Evolutionary conservation across 805 yeast genomes (phyloP).

Genomic region (Pichia manshurica): DNA sequence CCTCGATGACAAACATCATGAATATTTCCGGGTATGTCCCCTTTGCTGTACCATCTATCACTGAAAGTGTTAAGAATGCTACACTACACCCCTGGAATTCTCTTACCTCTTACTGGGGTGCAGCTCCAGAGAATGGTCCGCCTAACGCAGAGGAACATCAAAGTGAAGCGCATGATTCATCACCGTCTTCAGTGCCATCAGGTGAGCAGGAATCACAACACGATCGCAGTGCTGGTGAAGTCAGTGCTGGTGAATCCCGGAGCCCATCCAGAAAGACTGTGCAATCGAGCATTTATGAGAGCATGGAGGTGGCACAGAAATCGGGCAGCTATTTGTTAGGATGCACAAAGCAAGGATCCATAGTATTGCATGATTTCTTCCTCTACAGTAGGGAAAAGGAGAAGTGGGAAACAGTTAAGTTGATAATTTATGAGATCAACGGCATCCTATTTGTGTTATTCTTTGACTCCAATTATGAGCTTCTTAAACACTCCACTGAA

Average conservation of each 20-base stretch:
- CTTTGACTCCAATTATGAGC: constrained; percentile 10
- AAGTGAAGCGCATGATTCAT: neutral
- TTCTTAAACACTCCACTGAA: neutral
- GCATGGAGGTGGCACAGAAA: constrained; percentile 10
- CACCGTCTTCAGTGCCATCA: neutral
- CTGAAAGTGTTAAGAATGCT: neutral
- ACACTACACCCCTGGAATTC: constrained; percentile 10
- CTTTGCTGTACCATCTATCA: constrained; percentile 6
- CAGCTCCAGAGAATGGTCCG: neutral
- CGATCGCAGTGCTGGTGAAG: neutral
- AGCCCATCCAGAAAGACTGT: constrained; percentile 2
- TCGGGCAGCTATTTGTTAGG: constrained; percentile 27
- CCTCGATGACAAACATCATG: constrained; percentile 3
- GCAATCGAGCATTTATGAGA: constrained; percentile 6
- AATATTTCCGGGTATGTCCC: constrained; percentile 3
- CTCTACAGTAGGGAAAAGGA: constrained; percentile 7
- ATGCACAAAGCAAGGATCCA: constrained; percentile 17
- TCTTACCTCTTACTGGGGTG: constrained; percentile 4
- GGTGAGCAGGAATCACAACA: neutral
- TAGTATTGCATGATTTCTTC: constrained; percentile 15
- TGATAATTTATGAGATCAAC: constrained; percentile 28
- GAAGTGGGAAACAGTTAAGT: constrained; percentile 11
- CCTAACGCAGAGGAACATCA: neutral
- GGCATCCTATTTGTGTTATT: constrained; percentile 26
- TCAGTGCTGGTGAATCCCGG: constrained; percentile 5